Evolutionary conservation across 352 stramenopile genomes (phyloP).

Genomic region (Phytophthora podocarpi): DNA sequence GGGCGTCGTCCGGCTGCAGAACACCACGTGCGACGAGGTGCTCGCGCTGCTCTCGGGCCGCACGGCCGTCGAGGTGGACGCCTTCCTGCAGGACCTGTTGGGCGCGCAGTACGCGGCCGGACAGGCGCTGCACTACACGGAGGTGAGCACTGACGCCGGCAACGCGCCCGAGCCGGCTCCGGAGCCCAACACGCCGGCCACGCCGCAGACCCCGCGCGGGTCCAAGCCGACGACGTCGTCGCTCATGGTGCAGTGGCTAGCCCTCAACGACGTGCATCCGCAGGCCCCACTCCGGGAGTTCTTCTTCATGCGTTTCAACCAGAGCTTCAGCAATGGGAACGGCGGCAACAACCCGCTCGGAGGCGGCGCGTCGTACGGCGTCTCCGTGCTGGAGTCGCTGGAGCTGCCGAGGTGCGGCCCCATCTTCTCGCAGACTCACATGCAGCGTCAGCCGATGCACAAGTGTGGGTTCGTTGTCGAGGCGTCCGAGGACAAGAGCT

Average conservation of each 20-base stretch:
- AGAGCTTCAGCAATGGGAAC: constrained; percentile 53
- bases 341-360: constrained; percentile 29
- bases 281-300: constrained; percentile 73
- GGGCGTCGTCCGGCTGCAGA: constrained; percentile 68
- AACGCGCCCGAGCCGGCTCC: constrained; percentile 31
- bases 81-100: constrained; percentile 63
- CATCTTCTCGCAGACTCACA: constrained; percentile 54
- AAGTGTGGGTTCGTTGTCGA: constrained; percentile 84
- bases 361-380: constrained; percentile 57
- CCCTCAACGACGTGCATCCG: constrained; percentile 60
- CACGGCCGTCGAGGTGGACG: constrained; percentile 46
- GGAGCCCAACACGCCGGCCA: constrained; percentile 28
- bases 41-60: constrained; percentile 64
- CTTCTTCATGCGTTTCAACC: constrained; percentile 83
- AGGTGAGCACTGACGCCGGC: constrained; percentile 32
- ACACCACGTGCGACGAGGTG: constrained; percentile 72
- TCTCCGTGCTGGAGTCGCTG: constrained; percentile 71
- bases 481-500: constrained; percentile 58
- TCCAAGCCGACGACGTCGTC: constrained; percentile 32
- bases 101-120: constrained; percentile 61
- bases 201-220: constrained; percentile 27
- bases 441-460: constrained; percentile 49
- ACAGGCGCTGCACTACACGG: constrained; percentile 59
- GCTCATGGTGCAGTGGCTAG: constrained; percentile 74
- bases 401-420: constrained; percentile 58